These are phyloP conservation scores for Claviceps cyperi DNA, from an alignment of 2,329 filamentous ascomycete genomes.

Conservation along the genomic window DNA sequence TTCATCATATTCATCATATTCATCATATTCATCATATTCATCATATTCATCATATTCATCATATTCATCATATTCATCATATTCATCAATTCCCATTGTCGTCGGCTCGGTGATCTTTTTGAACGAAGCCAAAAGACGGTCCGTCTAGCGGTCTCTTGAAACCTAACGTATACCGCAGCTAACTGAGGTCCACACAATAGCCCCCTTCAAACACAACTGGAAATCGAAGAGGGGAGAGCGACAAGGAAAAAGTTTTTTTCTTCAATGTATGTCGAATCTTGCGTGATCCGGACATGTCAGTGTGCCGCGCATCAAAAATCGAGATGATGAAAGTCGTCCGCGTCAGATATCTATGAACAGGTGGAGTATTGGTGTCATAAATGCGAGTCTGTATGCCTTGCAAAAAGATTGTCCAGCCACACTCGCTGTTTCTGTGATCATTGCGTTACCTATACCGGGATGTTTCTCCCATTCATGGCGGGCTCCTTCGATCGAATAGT, in stretches of 20 bases:
- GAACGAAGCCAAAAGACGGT: background rate
- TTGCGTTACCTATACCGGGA: background rate
- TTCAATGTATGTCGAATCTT: background rate
- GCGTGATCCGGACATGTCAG: background rate
- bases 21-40: too few relatives aligned
- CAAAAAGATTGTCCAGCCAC: background rate
- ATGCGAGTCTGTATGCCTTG: background rate
- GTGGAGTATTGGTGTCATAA: background rate
- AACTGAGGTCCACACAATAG: too few relatives aligned
- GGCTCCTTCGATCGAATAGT: background rate
- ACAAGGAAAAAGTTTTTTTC: background rate
- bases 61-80: too few relatives aligned
- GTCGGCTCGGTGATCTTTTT: too few relatives aligned
- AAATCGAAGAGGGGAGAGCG: background rate
- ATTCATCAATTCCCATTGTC: background rate
- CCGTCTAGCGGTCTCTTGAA: background rate
- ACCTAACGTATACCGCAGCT: too few relatives aligned
- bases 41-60: too few relatives aligned
- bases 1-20: too few relatives aligned
- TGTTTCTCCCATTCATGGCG: background rate
- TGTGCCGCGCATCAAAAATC: background rate
- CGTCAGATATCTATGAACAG: background rate
- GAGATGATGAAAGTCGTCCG: background rate
- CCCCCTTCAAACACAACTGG: too few relatives aligned
- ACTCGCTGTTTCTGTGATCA: background rate